These are phyloP conservation scores for Calonectria pauciramosa DNA, from an alignment of 2,329 filamentous ascomycete genomes.

Conservation along the genomic window DNA sequence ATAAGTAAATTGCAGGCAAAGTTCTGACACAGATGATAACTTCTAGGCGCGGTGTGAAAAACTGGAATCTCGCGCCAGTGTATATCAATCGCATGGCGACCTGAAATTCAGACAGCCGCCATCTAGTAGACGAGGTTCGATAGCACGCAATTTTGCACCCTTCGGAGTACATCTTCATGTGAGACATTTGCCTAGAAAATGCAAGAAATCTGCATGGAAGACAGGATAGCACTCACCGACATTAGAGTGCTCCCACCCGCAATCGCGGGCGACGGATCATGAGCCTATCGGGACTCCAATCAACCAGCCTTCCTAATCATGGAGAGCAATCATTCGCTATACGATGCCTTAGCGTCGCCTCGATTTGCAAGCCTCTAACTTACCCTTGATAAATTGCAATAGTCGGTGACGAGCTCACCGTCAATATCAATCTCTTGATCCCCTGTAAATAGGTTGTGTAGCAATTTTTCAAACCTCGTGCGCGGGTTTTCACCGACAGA, in stretches of 20 bases:
- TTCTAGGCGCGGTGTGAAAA: not conserved
- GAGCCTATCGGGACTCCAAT: not conserved
- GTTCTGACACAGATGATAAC: not conserved
- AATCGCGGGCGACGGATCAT: not conserved
- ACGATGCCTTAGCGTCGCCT: not conserved
- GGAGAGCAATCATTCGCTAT: not conserved
- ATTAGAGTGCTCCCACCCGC: not conserved
- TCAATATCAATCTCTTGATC: not conserved
- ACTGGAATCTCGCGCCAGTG: not conserved
- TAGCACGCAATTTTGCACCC: not conserved
- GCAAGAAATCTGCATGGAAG: not conserved
- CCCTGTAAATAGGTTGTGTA: not conserved
- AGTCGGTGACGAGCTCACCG: not conserved
- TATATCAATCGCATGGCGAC: not conserved
- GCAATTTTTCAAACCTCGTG: not conserved
- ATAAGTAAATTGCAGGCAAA: not conserved
- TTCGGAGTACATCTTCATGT: not conserved
- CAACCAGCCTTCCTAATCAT: not conserved
- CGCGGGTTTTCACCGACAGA: not conserved
- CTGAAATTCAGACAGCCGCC: too few species aligned
- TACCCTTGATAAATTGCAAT: not conserved
- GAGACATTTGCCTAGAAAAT: not conserved
- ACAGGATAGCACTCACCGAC: not conserved
- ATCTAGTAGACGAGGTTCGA: too few species aligned
- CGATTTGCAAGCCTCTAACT: not conserved